Evolutionary conservation across 2,329 filamentous ascomycete species (phyloP).

Genomic region (Fusarium ramigenum): DNA sequence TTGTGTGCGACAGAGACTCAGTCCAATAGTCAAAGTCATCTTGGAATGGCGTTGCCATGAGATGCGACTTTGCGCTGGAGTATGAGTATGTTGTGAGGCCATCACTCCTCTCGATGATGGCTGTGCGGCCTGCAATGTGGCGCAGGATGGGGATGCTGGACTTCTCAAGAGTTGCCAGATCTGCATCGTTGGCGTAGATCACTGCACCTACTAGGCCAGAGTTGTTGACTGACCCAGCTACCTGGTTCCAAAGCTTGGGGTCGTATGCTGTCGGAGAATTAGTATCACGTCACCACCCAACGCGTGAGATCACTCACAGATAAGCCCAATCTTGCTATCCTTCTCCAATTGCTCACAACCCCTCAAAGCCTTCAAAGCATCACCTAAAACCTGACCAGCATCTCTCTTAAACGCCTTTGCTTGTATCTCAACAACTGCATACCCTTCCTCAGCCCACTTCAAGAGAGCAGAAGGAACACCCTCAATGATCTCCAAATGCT

Average conservation of each 20-base stretch:
- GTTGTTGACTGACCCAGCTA: not conserved
- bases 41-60: conserved; percentile 60
- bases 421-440: conserved; percentile 65
- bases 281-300: not conserved
- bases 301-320: conserved; percentile 42
- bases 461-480: conserved; percentile 62
- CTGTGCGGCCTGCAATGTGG: conserved; percentile 26
- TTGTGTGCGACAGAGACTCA: conserved; percentile 72
- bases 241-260: conserved; percentile 35
- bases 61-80: conserved; percentile 45
- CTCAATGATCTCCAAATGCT: conserved; percentile 28
- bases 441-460: conserved; percentile 80
- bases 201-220: conserved; percentile 8
- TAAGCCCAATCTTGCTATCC: conserved; percentile 51
- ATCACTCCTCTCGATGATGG: not conserved
- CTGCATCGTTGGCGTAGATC: conserved; percentile 28
- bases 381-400: conserved; percentile 9
- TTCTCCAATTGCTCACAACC: conserved; percentile 45
- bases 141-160: conserved; percentile 21
- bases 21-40: conserved; percentile 59
- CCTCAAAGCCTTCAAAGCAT: conserved; percentile 34
- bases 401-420: conserved; percentile 25
- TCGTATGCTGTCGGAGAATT: conserved; percentile 17
- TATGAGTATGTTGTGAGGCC: conserved; percentile 52
- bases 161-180: not conserved